phyloP scores from a whole-genome alignment of 1,284 basidiomycete genomes.

The Anthracocystis panici-leucophaei region DNA sequence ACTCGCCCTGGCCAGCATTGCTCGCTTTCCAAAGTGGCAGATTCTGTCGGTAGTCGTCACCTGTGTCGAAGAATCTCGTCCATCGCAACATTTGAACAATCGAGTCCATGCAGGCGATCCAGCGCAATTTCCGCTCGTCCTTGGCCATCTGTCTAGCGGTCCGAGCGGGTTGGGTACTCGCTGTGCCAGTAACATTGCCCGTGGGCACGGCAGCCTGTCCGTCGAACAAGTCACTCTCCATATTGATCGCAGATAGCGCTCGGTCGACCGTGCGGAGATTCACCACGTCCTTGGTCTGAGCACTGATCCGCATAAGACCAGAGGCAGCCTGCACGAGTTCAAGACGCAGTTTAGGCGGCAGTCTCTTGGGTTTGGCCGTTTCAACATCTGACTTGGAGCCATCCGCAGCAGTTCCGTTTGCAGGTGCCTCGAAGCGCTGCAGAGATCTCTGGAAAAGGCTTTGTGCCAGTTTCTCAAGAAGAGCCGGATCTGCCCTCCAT shows the following conservation, averaged over 20 bases:
- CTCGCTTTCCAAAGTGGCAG: constrained; percentile 37
- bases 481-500: constrained; percentile 17
- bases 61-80: constrained; percentile 39
- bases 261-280: constrained; percentile 27
- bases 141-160: not conserved
- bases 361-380: not conserved
- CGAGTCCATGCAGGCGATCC: constrained; percentile 25
- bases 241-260: constrained; percentile 19
- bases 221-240: not conserved
- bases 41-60: constrained; percentile 26
- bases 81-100: constrained; percentile 40
- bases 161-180: not conserved
- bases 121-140: constrained; percentile 18
- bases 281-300: constrained; percentile 20
- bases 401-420: not conserved
- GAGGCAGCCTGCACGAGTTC: constrained; percentile 16
- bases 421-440: not conserved
- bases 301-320: constrained; percentile 22
- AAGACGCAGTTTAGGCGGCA: constrained; percentile 6
- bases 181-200: not conserved
- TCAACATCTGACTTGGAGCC: not conserved
- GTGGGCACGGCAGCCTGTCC: not conserved
- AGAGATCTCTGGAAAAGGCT: constrained; percentile 13
- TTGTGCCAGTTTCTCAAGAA: constrained; percentile 29
- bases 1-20: constrained; percentile 14